A percentile compares a stretch with the other conserved stretches of the same genome.
phyloP scores from a whole-genome alignment of 2,329 filamentous ascomycete species.

The Cercospora beticola region DNA sequence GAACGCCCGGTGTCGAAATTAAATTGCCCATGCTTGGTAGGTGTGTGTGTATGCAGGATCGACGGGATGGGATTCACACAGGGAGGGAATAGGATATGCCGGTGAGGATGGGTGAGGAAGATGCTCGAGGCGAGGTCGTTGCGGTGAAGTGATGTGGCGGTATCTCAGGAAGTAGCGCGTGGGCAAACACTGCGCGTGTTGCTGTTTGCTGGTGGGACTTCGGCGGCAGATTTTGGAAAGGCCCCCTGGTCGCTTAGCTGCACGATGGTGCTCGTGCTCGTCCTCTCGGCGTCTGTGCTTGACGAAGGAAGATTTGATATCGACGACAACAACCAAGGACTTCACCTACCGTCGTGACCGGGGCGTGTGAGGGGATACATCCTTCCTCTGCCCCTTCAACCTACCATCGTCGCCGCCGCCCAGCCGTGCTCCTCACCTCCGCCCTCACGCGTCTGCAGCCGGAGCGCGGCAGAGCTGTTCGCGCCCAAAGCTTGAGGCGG shows the following conservation, averaged over 20 bases:
- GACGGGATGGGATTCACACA: constrained; percentile 1
- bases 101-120: neutral
- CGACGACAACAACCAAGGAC: neutral
- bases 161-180: constrained; percentile 9
- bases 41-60: neutral
- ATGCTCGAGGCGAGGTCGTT: neutral
- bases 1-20: constrained; percentile 19
- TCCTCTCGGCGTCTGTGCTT: constrained; percentile 9
- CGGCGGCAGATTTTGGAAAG: constrained; percentile 6
- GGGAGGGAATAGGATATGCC: neutral
- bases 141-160: constrained; percentile 3
- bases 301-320: neutral
- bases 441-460: neutral
- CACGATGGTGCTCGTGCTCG: neutral
- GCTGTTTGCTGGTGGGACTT: constrained; percentile 11
- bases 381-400: neutral
- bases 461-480: neutral
- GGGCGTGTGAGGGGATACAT: neutral
- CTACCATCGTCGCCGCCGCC: neutral
- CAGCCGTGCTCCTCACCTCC: neutral
- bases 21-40: constrained; percentile 25
- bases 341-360: neutral
- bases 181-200: constrained; percentile 1
- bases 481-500: constrained; percentile 12
- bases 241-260: neutral